These are phyloP conservation scores for Claviceps cyperi DNA, from an alignment of 2,329 filamentous ascomycete genomes.

Conservation along the genomic window DNA sequence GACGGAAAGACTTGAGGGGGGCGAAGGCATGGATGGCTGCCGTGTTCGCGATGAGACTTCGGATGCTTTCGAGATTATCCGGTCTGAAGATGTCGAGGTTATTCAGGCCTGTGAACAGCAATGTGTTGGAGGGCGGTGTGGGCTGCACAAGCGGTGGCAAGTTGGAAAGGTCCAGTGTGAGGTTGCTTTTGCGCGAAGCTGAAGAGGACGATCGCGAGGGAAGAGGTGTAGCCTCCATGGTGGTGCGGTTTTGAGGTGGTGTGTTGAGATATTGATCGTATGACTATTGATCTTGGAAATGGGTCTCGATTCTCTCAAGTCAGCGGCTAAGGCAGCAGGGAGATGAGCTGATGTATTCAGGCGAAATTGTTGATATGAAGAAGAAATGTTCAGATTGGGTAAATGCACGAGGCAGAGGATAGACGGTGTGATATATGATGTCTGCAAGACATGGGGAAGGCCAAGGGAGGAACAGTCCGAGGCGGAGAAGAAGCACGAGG, in stretches of 20 bases:
- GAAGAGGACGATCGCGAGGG: conserved; percentile 30
- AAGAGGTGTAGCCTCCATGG: conserved; percentile 23
- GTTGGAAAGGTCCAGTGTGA: conserved; percentile 60
- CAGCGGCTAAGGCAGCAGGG: background rate
- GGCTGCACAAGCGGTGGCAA: conserved; percentile 56
- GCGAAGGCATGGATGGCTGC: conserved; percentile 64
- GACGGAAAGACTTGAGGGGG: conserved; percentile 68
- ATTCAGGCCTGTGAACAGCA: conserved; percentile 69
- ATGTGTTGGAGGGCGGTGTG: conserved; percentile 67
- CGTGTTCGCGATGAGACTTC: conserved; percentile 53
- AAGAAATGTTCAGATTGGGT: background rate
- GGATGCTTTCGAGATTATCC: conserved; percentile 59
- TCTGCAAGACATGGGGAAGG: background rate
- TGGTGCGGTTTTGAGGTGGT: conserved; percentile 4
- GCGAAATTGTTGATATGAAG: background rate
- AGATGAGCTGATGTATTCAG: background rate
- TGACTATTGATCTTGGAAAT: background rate
- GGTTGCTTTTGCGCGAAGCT: conserved; percentile 30
- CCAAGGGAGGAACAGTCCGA: background rate
- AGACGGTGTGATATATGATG: conserved; percentile 1
- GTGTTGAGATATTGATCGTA: background rate
- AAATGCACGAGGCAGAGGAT: background rate
- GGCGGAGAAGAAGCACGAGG: background rate
- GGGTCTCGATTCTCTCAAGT: background rate
- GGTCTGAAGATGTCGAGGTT: conserved; percentile 60